A percentile compares a stretch with the other conserved stretches of the same genome.
phyloP scores from a whole-genome alignment of 2,329 filamentous ascomycete genomes.

The Aspergillus fischeri region DNA sequence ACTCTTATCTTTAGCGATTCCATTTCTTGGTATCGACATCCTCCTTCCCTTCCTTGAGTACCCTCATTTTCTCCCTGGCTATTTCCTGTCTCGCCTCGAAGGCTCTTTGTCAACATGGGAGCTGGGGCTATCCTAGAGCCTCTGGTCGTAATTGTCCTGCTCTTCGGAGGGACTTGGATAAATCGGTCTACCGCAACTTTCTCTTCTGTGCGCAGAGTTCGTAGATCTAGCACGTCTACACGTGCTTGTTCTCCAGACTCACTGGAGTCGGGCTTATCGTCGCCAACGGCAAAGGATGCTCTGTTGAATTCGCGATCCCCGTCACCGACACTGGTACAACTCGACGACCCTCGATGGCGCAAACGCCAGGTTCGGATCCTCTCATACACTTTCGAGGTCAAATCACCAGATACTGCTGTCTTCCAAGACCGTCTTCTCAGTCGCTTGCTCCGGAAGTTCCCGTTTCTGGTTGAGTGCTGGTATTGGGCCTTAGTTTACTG shows the following conservation, averaged over 20 bases:
- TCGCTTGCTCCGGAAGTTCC: conserved; percentile 61
- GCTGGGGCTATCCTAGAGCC: conserved; percentile 58
- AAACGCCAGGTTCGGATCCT: conserved; percentile 47
- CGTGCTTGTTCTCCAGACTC: conserved; percentile 34
- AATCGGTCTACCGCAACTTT: conserved; percentile 48
- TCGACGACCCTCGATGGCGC: conserved; percentile 47
- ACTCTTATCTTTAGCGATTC: background rate
- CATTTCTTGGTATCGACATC: background rate
- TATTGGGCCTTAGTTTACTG: conserved; percentile 76
- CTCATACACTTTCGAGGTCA: conserved; percentile 46
- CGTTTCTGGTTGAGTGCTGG: conserved; percentile 71
- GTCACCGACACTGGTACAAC: conserved; percentile 41
- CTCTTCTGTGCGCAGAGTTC: conserved; percentile 12
- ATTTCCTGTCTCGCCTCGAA: background rate
- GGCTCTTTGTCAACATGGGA: conserved; percentile 42
- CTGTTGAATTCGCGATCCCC: conserved; percentile 28
- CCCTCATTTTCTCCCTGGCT: background rate
- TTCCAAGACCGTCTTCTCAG: conserved; percentile 60
- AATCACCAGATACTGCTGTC: conserved; percentile 58
- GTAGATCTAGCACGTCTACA: conserved; percentile 14
- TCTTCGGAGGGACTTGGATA: conserved; percentile 60
- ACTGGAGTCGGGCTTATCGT: conserved; percentile 39
- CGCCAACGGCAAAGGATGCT: conserved; percentile 32
- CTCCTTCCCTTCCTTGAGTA: background rate
- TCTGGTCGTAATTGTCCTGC: conserved; percentile 56